These are phyloP conservation scores for Carex littledalei DNA, from an alignment of 176 grass and related monocot genomes.

Conservation along the genomic window DNA sequence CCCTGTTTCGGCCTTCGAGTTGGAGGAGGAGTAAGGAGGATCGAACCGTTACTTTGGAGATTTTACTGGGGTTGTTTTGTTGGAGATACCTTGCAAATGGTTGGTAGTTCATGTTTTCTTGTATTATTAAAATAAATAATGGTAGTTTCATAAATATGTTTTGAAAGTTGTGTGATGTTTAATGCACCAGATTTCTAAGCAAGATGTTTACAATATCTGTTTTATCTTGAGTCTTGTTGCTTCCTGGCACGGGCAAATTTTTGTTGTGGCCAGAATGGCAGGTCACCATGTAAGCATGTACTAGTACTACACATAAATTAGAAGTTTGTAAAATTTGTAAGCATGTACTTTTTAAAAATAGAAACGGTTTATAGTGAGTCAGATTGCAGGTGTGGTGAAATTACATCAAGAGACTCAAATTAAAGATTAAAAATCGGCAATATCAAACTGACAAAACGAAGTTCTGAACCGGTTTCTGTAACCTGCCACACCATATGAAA, in stretches of 20 bases:
- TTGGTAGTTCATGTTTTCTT: neutral
- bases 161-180: neutral
- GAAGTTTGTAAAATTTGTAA: neutral
- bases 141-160: neutral
- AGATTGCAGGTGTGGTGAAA: neutral
- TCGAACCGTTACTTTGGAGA: neutral
- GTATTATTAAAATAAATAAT: neutral
- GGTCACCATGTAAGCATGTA: neutral
- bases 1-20: slow-evolving; percentile 70
- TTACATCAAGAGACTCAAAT: neutral
- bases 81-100: neutral
- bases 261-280: neutral
- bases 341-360: neutral
- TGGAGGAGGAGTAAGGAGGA: slow-evolving; percentile 25
- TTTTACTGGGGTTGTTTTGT: neutral
- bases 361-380: neutral
- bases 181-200: neutral
- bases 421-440: neutral
- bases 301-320: neutral
- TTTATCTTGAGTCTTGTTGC: neutral
- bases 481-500: neutral
- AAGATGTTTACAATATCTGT: neutral
- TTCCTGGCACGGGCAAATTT: neutral
- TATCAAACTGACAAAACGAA: neutral
- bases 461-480: neutral